phyloP scores from a whole-genome alignment of 768 basidiomycete genomes.

The Rhizopogon salebrosus region DNA sequence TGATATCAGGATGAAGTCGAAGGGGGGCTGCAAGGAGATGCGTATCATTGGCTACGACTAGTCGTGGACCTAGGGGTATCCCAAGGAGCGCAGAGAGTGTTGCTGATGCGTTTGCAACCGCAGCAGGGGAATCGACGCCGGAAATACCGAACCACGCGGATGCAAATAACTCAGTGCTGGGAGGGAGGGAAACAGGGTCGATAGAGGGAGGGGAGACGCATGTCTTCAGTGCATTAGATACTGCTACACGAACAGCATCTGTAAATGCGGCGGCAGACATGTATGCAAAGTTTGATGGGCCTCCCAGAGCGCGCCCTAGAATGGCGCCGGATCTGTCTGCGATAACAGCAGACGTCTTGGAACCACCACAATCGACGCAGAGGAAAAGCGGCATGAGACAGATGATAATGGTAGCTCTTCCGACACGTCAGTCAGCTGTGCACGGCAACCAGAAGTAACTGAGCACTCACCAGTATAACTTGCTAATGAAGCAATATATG shows the following conservation, averaged over 20 bases:
- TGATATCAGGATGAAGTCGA: conserved; percentile 50
- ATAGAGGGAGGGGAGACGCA: conserved; percentile 33
- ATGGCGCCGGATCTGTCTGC: conserved; percentile 51
- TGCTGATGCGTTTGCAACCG: conserved; percentile 49
- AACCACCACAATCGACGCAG: conserved; percentile 85
- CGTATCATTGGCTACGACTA: conserved; percentile 77
- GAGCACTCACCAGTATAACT: neutral
- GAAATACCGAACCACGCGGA: conserved; percentile 83
- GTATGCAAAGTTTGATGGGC: conserved; percentile 85
- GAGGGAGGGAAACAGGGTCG: conserved; percentile 34
- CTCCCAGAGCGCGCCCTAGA: conserved; percentile 62
- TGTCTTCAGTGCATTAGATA: conserved; percentile 49
- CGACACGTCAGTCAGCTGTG: neutral
- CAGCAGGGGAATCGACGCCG: conserved; percentile 71
- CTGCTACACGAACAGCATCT: conserved; percentile 43
- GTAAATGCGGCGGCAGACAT: conserved; percentile 61
- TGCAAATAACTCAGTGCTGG: conserved; percentile 40
- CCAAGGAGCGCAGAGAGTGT: conserved; percentile 52
- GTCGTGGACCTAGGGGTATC: conserved; percentile 47
- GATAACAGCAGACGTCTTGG: conserved; percentile 80
- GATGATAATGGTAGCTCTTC: neutral
- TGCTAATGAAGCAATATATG: neutral
- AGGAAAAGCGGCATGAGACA: conserved; percentile 57
- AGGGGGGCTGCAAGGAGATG: conserved; percentile 81
- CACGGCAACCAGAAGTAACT: neutral